Evolutionary conservation across 208 protist genomes (phyloP).

Genomic region (Wallacemonas sp.): DNA sequence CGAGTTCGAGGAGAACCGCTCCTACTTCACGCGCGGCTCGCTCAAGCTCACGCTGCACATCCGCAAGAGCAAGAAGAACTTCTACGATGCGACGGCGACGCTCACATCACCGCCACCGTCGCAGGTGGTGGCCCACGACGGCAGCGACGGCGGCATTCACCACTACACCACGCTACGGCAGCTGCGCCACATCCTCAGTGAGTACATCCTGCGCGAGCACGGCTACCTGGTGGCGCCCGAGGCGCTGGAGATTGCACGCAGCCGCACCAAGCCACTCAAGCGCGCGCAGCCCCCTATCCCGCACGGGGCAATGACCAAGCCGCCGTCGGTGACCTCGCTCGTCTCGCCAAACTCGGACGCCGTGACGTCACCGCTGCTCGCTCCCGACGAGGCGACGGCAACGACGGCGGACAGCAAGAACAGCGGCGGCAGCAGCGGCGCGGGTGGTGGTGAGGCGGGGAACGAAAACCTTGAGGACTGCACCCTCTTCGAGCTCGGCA

Average conservation of each 20-base stretch:
- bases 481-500: constrained; percentile 70
- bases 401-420: neutral
- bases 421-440: neutral
- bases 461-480: constrained; percentile 33
- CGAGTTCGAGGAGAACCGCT: constrained; percentile 33
- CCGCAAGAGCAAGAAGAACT: constrained; percentile 67
- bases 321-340: neutral
- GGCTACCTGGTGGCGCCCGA: constrained; percentile 50
- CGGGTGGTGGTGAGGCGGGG: neutral
- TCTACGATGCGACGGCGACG: constrained; percentile 67
- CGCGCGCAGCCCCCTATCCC: constrained; percentile 5
- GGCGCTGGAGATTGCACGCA: constrained; percentile 48
- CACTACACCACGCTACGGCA: constrained; percentile 63
- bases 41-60: constrained; percentile 71
- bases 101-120: constrained; percentile 23
- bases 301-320: neutral
- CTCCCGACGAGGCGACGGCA: neutral
- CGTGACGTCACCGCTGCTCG: neutral
- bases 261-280: constrained; percentile 60
- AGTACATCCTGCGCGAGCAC: constrained; percentile 48
- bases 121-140: constrained; percentile 10
- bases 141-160: constrained; percentile 44
- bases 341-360: neutral
- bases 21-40: constrained; percentile 56
- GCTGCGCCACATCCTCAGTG: constrained; percentile 50